Evolutionary conservation across 1,284 basidiomycete species (phyloP), one percentile per base, ranked within the genome.

Genomic region (Rhodotorula sp.): DNA sequence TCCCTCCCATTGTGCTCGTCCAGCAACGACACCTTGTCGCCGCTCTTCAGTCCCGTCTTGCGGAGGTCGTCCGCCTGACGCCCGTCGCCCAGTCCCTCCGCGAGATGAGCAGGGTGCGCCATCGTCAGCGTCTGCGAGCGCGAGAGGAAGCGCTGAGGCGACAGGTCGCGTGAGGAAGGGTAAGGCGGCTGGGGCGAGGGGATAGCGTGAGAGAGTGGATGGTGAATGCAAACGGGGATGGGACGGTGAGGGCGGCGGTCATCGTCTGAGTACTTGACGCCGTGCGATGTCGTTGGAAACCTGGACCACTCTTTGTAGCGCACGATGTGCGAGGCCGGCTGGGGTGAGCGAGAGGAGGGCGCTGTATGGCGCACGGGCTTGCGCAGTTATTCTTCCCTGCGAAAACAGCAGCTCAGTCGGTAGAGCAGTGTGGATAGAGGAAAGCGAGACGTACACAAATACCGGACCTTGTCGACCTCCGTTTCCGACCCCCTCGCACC

Each of bases 61-160:
- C 62, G n/a, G 15, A 63, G 34, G n/a, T 56, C 10, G 4, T 56
- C 62, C 15, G 30, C 44, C 46, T 50, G 31, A 4, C 11, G 18
- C n/a, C 37, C 34, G 34, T 56, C 26, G 11, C 54, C 62, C 1
- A 63, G 54, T 10, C 50, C 50, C 10, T 31, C 16, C 4, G 62
- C 62, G 26, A 63, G 62, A 22, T 20, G 16, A 9, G 54, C 54
- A 30, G 62, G 54, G 44, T 63, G 62, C 31, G 53, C 54, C 46
- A 63, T 20, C 30, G 62, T 63, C 26, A 63, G 62, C 28, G 62
- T 63, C 46, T 55, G 10, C 4, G 28, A 46, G n/a, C 30, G 53
- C 22, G 44, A 30, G 22, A 31, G 54, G 34, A 26, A 26, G 52
- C 28, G 52, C 20, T 28, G 13, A 18, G 52, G 28, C 30, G 55